Evolutionary conservation across 1,284 basidiomycete genomes (phyloP).

Genomic region (Cryptococcus sp.): DNA sequence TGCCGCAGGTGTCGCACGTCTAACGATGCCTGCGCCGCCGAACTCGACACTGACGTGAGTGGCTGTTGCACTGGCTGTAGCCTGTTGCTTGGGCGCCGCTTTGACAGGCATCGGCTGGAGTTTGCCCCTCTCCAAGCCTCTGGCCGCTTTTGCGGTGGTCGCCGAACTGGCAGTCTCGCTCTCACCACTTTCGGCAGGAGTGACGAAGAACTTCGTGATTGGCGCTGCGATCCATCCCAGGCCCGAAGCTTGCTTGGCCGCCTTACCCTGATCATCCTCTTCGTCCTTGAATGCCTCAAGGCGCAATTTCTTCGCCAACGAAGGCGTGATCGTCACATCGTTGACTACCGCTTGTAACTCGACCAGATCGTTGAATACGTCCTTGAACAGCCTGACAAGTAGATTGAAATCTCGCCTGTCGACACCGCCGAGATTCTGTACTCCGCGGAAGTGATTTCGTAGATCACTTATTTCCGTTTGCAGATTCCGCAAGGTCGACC

Average conservation of each 20-base stretch:
- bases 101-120: conserved; percentile 43
- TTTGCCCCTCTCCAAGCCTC: conserved; percentile 25
- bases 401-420: conserved; percentile 79
- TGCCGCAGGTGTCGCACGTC: conserved; percentile 65
- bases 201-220: conserved; percentile 52
- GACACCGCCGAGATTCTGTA: conserved; percentile 64
- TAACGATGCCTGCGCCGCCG: conserved; percentile 67
- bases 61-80: conserved; percentile 77
- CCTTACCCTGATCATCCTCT: conserved; percentile 29
- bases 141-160: neutral
- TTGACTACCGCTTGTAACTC: conserved; percentile 81
- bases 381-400: conserved; percentile 81
- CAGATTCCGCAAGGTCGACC: conserved; percentile 76
- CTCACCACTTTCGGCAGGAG: conserved; percentile 30
- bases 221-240: conserved; percentile 70
- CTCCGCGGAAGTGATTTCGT: conserved; percentile 69
- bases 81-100: conserved; percentile 70
- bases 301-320: conserved; percentile 69
- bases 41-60: conserved; percentile 94
- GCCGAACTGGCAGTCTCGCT: conserved; percentile 8
- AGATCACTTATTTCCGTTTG: conserved; percentile 70
- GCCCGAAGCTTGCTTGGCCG: conserved; percentile 41
- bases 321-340: conserved; percentile 85
- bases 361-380: conserved; percentile 80
- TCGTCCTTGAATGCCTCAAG: conserved; percentile 60